A percentile compares a stretch with the other conserved stretches of the same genome.
Conservation (phyloP, 1,284 basidiomycete genomes). For the Golubevia sp. region DNA sequence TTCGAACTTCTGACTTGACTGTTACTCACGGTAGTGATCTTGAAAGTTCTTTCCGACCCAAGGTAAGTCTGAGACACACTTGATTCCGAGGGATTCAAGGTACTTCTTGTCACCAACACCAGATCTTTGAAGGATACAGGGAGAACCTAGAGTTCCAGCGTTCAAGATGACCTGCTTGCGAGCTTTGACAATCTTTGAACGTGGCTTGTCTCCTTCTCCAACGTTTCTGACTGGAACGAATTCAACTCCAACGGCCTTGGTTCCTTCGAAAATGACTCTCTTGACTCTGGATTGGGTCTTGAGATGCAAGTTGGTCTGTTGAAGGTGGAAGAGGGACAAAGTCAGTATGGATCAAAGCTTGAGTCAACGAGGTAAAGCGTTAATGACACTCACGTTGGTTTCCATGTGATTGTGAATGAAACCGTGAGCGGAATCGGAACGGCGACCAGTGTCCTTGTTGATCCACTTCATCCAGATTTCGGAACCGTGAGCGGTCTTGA, state of each 20-base stretch:
- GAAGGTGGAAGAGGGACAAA: no score
- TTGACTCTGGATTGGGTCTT: slow-evolving; percentile 71
- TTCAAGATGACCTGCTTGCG: slow-evolving; percentile 68
- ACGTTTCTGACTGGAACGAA: slow-evolving; percentile 72
- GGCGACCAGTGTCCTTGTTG: slow-evolving; percentile 73
- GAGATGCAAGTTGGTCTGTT: slow-evolving; percentile 70
- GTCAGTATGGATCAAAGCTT: no score
- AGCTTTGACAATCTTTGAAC: background rate
- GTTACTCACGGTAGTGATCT: slow-evolving; percentile 58
- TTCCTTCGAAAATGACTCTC: slow-evolving; percentile 74
- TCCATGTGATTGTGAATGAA: background rate
- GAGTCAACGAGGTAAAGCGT: no score
- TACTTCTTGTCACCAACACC: slow-evolving; percentile 65
- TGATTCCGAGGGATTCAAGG: slow-evolving; percentile 64
- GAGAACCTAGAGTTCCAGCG: slow-evolving; percentile 68
- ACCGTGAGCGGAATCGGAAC: slow-evolving; percentile 71
- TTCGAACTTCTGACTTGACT: no score
- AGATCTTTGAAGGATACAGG: slow-evolving; percentile 68
- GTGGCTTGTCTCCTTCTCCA: slow-evolving; percentile 65
- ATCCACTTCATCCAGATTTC: slow-evolving; percentile 79
- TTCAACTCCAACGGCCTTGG: slow-evolving; percentile 73
- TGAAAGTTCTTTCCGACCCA: slow-evolving; percentile 69
- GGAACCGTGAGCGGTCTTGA: slow-evolving; percentile 69
- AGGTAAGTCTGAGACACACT: slow-evolving; percentile 66
- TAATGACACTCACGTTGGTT: no score